Base-by-base conservation (phyloP, 164 flowering plant genomes). In the Tetracentron sinense region DNA sequence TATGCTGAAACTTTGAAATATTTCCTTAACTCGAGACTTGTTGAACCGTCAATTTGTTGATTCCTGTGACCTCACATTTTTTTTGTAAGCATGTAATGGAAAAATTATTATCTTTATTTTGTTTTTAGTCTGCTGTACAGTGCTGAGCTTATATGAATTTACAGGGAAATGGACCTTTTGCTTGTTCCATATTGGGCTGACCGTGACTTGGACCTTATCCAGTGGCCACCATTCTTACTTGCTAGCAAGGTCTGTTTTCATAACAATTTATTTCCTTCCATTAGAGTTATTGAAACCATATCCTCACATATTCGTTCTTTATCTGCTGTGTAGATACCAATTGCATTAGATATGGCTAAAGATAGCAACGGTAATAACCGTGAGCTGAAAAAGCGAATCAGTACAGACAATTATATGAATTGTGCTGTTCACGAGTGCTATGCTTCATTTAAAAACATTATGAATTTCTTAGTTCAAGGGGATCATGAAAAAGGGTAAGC, bases 131-230 rank as follows among this genome's bases (percentile, higher is more conserved):
- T 33, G 8, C 52, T 31, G 38, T 4, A 8, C 38, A 33, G 8
- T n/a, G n/a, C 38, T 33, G 8, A 33, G 38, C 38, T 33, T 54
- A 7, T 35, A 62, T 66, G 19, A 2, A 49, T 30, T 64, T 67
- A 58, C 78, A 94, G 97, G 81, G 98, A 94, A 74, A 94, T 77
- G 97, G 83, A 94, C 68, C 76, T 94, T 75, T 73, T 94, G 80
- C 96, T 94, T 74, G 97, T 94, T 62, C 97, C 98, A 42, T 94
- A 94, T 72, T 89, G 97, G 89, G 96, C 97, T 69, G 97, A 94
- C 69, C 88, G 77, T 56, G 90, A 86, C 35, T 75, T 94, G 75
- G 91, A 75, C 29, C 82, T 87, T 47, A 83, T 83, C 25, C 97
- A 84, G 66, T 94, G 98, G 98, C 98, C 98, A 72, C 98, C 98